Base-by-base conservation (phyloP, 1,284 basidiomycete species). In the Hortiboletus rubellus region DNA sequence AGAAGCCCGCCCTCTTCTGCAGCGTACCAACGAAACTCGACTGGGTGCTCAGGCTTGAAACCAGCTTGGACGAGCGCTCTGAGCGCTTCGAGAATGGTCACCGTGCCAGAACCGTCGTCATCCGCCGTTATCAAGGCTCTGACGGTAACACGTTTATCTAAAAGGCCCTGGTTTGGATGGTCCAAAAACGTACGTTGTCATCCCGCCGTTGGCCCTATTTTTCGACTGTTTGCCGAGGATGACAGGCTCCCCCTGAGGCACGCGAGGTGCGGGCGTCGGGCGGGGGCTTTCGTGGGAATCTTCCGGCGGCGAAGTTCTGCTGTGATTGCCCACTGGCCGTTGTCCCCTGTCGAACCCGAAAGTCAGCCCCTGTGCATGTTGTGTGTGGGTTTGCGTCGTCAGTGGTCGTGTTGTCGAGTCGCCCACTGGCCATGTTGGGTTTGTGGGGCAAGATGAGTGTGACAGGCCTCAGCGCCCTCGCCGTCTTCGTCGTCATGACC, bases 1-100 rank as follows among this genome's bases (percentile, higher is more conserved):
- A 98, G 85, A 42, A 98, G 82, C 18, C 95, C 95, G 37, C 87
- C 90, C 78, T 96, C 94, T 78, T 96, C 93, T 36, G 92, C 93
- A 55, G 89, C 90, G 71, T 93, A 97, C 88, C 90, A 98, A 72
- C 96, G 94, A 75, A 96, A 95, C 73, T 98, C 94, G 54, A 98
- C 84, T 7, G 90, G 82, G 46, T 82, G 81, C 52, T 78, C 75
- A 30, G 95, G 94, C n/a, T 76, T 82, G 79, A 89, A 97, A 65
- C 88, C 83, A 48, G 86, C 81, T 34, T 82, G 77, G 61, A 94
- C 80, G 52, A 98, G 81, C 5, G 85, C 90, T 38, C 91, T 84
- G 74, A 96, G 92, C 15, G 92, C 83, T 76, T 96, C 93, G 50
- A 98, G 77, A 60, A 95, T 92, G 6, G 92, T 94, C 58, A 96